A percentile compares a stretch with the other conserved stretches of the same genome.
Conservation (phyloP, 2,329 filamentous ascomycete genomes). For the Ustulina deusta region DNA sequence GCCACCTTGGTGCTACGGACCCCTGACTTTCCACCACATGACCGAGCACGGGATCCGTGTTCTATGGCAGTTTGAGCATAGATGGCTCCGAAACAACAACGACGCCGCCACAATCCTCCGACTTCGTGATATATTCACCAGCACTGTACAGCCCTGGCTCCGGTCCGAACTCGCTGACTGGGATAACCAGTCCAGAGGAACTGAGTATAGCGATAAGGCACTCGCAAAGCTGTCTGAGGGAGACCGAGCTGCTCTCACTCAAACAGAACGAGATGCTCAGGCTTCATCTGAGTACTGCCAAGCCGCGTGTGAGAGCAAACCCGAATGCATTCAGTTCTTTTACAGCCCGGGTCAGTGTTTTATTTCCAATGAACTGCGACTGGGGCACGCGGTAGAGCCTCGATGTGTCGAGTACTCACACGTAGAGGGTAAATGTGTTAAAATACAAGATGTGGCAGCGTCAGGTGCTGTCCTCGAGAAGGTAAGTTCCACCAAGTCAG, state of each 20-base stretch:
- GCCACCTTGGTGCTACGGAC: conserved; percentile 38
- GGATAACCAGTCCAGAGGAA: conserved; percentile 31
- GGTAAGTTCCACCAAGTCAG: neutral
- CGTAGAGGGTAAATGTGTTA: neutral
- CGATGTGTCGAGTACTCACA: conserved; percentile 29
- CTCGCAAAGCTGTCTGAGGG: conserved; percentile 17
- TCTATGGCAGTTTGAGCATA: conserved; percentile 36
- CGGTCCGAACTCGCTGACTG: conserved; percentile 17
- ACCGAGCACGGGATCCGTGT: conserved; percentile 13
- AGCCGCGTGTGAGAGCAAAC: conserved; percentile 33
- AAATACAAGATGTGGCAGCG: neutral
- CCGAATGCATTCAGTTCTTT: conserved; percentile 35
- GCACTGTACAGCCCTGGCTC: conserved; percentile 17
- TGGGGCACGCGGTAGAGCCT: conserved; percentile 27
- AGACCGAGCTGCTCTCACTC: neutral
- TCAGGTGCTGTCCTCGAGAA: neutral
- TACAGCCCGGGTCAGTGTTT: conserved; percentile 22
- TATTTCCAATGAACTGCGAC: conserved; percentile 34
- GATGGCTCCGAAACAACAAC: conserved; percentile 25
- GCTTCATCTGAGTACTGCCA: conserved; percentile 29
- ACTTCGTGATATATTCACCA: conserved; percentile 29
- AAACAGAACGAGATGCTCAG: conserved; percentile 23
- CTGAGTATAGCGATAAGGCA: conserved; percentile 32
- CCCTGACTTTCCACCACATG: conserved; percentile 40
- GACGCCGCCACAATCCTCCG: neutral